These are phyloP conservation scores for Neoboletus subvelutipes DNA, from an alignment of 768 basidiomycete species.

Conservation along the genomic window DNA sequence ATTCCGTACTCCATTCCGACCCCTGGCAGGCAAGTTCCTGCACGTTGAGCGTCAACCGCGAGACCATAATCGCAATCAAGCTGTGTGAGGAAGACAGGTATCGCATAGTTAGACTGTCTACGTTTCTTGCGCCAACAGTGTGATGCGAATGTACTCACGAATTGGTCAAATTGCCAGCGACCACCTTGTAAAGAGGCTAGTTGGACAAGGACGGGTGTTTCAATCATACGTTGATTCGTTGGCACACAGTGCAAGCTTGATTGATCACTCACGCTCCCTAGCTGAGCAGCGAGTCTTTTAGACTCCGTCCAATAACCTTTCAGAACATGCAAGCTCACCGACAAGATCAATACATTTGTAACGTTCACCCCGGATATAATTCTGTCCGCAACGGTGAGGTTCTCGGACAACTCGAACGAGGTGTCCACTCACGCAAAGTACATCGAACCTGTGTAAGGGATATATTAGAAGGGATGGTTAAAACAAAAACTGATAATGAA, in stretches of 20 bases:
- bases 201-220: neutral
- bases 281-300: too few relatives aligned
- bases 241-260: neutral
- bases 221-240: neutral
- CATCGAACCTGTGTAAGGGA: slow-evolving; percentile 6
- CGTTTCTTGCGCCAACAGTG: neutral
- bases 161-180: neutral
- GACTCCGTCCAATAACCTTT: too few relatives aligned
- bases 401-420: neutral
- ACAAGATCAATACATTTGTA: slow-evolving; percentile 7
- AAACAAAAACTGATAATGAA: neutral
- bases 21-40: neutral
- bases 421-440: slow-evolving; percentile 18
- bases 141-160: neutral
- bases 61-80: slow-evolving; percentile 13
- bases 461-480: neutral
- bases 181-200: neutral
- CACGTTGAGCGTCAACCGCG: slow-evolving; percentile 19
- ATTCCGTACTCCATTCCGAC: neutral
- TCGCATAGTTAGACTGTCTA: neutral
- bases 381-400: neutral
- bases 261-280: too few relatives aligned
- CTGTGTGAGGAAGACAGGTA: neutral
- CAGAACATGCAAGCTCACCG: slow-evolving; percentile 6
- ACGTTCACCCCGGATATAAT: slow-evolving; percentile 11